A percentile compares a stretch with the other conserved stretches of the same genome.
Evolutionary conservation across 495 filamentous ascomycete species (phyloP).

Genomic region (Amorphotheca resinae): DNA sequence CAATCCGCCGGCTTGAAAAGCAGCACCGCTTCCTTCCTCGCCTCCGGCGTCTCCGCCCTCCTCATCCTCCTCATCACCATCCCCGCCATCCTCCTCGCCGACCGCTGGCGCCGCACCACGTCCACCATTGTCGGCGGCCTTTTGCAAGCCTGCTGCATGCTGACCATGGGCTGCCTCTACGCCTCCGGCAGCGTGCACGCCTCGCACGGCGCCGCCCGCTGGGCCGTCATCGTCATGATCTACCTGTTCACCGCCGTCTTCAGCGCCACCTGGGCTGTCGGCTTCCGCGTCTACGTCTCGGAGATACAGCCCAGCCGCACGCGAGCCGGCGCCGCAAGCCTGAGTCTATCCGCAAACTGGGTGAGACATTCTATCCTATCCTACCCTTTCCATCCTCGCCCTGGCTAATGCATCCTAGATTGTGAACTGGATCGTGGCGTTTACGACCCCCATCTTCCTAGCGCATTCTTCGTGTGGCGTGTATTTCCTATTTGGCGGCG

Average conservation of each 20-base stretch:
- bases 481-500: conserved; percentile 48
- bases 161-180: conserved; percentile 32
- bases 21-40: conserved; percentile 34
- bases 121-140: conserved; percentile 44
- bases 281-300: conserved; percentile 38
- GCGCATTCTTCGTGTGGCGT: conserved; percentile 40
- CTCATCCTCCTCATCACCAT: conserved; percentile 36
- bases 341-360: conserved; percentile 41
- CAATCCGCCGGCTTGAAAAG: conserved; percentile 34
- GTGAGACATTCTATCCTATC: conserved; percentile 11
- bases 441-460: conserved; percentile 50
- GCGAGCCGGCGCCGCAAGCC: conserved; percentile 36
- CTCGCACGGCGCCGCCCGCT: conserved; percentile 32
- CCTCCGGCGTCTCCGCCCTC: conserved; percentile 38
- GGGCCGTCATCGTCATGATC: conserved; percentile 43
- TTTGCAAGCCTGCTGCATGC: conserved; percentile 27
- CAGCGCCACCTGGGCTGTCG: conserved; percentile 37
- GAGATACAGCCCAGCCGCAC: conserved; percentile 46
- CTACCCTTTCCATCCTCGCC: background rate
- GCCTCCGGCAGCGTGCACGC: conserved; percentile 35
- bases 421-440: conserved; percentile 50
- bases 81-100: conserved; percentile 40
- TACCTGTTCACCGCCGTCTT: conserved; percentile 30
- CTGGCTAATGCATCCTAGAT: conserved; percentile 4
- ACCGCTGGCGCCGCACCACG: conserved; percentile 50